phyloP scores from a whole-genome alignment of 148 eudicot genomes.

The Pharnaceum exiguum region DNA sequence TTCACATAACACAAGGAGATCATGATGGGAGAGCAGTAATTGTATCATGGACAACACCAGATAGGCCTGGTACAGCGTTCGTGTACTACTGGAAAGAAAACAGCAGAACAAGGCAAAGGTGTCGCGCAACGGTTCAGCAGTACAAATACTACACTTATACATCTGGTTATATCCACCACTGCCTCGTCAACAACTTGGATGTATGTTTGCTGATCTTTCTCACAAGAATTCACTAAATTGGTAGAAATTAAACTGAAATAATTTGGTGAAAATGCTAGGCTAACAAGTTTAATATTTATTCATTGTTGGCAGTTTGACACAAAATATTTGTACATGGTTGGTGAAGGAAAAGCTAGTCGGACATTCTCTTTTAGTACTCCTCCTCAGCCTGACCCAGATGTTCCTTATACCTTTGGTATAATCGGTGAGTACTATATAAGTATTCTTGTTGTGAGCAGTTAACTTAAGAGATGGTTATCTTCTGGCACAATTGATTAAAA shows the following conservation, averaged over 20 bases:
- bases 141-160: slow-evolving; percentile 20
- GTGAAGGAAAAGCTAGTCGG: slow-evolving; percentile 20
- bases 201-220: neutral
- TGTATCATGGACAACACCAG: slow-evolving; percentile 21
- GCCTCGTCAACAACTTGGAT: neutral
- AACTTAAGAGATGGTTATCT: too few relatives aligned
- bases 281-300: too few relatives aligned
- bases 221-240: neutral
- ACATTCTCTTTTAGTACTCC: slow-evolving; percentile 40
- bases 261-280: neutral
- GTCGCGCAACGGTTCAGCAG: neutral
- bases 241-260: neutral
- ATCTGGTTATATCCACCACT: slow-evolving; percentile 23
- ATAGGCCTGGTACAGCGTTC: slow-evolving; percentile 16
- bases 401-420: slow-evolving; percentile 43
- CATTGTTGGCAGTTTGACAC: slow-evolving; percentile 10
- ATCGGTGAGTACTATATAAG: slow-evolving; percentile 32
- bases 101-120: slow-evolving; percentile 1
- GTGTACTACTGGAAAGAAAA: slow-evolving; percentile 22
- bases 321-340: slow-evolving; percentile 37
- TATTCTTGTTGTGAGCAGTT: too few relatives aligned
- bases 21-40: slow-evolving; percentile 24
- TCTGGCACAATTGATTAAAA: too few relatives aligned
- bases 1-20: slow-evolving; percentile 31
- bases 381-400: slow-evolving; percentile 38